These are phyloP conservation scores for Alternaria angustiovoidea DNA, from an alignment of 2,329 filamentous ascomycete genomes.

Conservation along the genomic window DNA sequence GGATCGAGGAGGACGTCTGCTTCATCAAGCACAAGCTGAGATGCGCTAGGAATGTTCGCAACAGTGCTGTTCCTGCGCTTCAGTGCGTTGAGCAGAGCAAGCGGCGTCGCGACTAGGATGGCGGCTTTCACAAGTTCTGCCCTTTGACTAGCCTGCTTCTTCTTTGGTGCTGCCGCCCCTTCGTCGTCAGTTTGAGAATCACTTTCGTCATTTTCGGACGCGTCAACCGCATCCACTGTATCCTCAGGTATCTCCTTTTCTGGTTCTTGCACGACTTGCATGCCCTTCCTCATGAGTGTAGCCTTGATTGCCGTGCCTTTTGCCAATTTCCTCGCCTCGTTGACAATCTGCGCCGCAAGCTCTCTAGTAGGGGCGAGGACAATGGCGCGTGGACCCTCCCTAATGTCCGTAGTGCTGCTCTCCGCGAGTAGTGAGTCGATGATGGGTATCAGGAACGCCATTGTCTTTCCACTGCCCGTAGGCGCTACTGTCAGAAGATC, in stretches of 20 bases:
- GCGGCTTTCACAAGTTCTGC: slow-evolving; percentile 73
- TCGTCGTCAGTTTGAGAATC: slow-evolving; percentile 48
- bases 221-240: slow-evolving; percentile 41
- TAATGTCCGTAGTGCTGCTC: slow-evolving; percentile 28
- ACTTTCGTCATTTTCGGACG: slow-evolving; percentile 51
- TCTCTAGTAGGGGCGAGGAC: slow-evolving; percentile 61
- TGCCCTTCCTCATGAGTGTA: slow-evolving; percentile 84
- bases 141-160: slow-evolving; percentile 48
- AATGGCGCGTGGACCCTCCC: slow-evolving; percentile 49
- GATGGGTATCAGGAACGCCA: slow-evolving; percentile 89
- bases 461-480: slow-evolving; percentile 94
- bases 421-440: slow-evolving; percentile 72
- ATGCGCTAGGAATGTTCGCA: slow-evolving; percentile 70
- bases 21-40: slow-evolving; percentile 85
- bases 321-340: slow-evolving; percentile 83
- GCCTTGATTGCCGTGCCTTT: slow-evolving; percentile 80
- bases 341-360: slow-evolving; percentile 59
- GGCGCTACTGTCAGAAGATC: slow-evolving; percentile 90
- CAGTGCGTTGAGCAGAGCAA: slow-evolving; percentile 79
- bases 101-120: slow-evolving; percentile 81
- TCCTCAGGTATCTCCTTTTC: slow-evolving; percentile 55
- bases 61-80: slow-evolving; percentile 56
- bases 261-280: slow-evolving; percentile 63
- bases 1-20: slow-evolving; percentile 93
- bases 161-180: slow-evolving; percentile 42